phyloP scores from a whole-genome alignment of 352 stramenopile genomes.

The Phytophthora hibernalis region DNA sequence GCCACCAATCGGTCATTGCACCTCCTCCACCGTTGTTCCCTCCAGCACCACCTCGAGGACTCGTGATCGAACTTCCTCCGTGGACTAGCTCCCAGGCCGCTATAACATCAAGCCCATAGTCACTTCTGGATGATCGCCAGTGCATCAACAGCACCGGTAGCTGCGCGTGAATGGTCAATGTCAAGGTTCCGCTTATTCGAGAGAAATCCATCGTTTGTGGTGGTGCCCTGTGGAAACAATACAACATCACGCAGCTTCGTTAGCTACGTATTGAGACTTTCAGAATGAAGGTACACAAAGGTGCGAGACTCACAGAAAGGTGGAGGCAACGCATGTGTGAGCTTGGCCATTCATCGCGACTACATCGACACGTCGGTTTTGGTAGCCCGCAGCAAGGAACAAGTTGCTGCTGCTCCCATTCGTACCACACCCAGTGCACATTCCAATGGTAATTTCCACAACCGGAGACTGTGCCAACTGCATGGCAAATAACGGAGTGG shows the following conservation, averaged over 20 bases:
- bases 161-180: slow-evolving; percentile 52
- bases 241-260: background rate
- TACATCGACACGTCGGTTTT: slow-evolving; percentile 66
- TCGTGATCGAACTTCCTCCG: slow-evolving; percentile 27
- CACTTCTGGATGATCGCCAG: slow-evolving; percentile 43
- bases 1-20: slow-evolving; percentile 34
- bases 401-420: slow-evolving; percentile 27
- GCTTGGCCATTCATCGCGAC: slow-evolving; percentile 46
- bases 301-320: slow-evolving; percentile 25
- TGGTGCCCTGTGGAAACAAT: slow-evolving; percentile 34
- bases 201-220: slow-evolving; percentile 61
- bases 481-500: slow-evolving; percentile 40
- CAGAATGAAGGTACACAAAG: background rate
- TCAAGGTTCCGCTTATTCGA: slow-evolving; percentile 53
- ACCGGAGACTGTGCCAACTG: slow-evolving; percentile 52
- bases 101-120: slow-evolving; percentile 30
- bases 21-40: slow-evolving; percentile 38
- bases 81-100: slow-evolving; percentile 35
- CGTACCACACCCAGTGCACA: slow-evolving; percentile 25
- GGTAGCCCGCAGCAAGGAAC: slow-evolving; percentile 58
- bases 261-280: background rate
- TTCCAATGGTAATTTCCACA: slow-evolving; percentile 51
- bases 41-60: slow-evolving; percentile 33
- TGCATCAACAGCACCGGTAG: slow-evolving; percentile 51
- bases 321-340: slow-evolving; percentile 39